Evolutionary conservation across 1,139 yeast genomes (phyloP).

Genomic region (Tardiomyces digboiensis): DNA sequence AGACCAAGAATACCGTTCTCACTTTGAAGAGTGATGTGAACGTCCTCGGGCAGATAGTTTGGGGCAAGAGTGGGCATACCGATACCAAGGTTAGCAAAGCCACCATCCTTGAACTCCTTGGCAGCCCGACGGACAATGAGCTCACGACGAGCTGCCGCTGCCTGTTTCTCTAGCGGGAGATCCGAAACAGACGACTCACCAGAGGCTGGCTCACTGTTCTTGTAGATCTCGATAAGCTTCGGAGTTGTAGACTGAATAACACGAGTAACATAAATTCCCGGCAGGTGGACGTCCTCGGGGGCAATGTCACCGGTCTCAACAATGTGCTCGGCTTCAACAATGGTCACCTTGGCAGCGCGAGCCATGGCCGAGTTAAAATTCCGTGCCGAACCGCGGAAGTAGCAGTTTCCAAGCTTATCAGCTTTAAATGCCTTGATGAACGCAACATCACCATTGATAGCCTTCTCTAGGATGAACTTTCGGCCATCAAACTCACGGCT

Average conservation of each 20-base stretch:
- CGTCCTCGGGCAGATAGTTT: conserved; percentile 30
- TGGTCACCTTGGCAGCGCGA: conserved; percentile 35
- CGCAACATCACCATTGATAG: conserved; percentile 39
- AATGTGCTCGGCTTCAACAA: conserved; percentile 44
- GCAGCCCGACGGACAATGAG: conserved; percentile 38
- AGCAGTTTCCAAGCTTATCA: conserved; percentile 39
- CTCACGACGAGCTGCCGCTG: conserved; percentile 17
- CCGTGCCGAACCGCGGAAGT: conserved; percentile 38
- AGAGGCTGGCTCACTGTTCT: conserved; percentile 6
- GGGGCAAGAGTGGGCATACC: conserved; percentile 45
- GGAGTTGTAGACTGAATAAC: conserved; percentile 35
- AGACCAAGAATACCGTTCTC: conserved; percentile 43
- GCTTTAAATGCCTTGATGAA: conserved; percentile 39
- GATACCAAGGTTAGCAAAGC: conserved; percentile 38
- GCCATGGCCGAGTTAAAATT: conserved; percentile 41
- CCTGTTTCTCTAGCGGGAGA: background rate
- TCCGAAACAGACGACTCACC: conserved; percentile 1
- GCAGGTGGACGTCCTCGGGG: conserved; percentile 40
- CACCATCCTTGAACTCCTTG: conserved; percentile 35
- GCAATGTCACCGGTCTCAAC: conserved; percentile 38
- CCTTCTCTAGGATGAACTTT: conserved; percentile 34
- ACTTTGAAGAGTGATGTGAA: conserved; percentile 35
- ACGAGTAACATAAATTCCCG: conserved; percentile 35
- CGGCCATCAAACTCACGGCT: conserved; percentile 35
- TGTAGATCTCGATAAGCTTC: conserved; percentile 35